phyloP scores from a whole-genome alignment of 441 rosid genomes.

The Lepidium campestre region DNA sequence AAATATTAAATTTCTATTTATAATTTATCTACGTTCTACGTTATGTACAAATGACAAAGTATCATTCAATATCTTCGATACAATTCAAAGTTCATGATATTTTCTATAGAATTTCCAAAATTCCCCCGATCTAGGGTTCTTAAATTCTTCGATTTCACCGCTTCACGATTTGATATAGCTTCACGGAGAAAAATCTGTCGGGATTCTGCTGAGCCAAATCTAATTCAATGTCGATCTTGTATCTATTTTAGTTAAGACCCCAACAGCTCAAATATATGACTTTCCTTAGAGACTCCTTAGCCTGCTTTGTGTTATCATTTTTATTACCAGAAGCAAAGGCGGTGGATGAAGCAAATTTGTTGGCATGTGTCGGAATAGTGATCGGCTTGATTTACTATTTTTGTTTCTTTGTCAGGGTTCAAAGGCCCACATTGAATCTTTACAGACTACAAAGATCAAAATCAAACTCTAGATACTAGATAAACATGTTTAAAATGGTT shows the following conservation, averaged over 20 bases:
- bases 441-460: no score
- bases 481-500: no score
- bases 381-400: no score
- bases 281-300: constrained; percentile 41
- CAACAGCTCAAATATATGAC: constrained; percentile 54
- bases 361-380: no score
- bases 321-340: not conserved
- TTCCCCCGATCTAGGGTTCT: not conserved
- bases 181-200: not conserved
- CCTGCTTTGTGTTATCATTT: not conserved
- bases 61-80: not conserved
- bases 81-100: not conserved
- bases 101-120: no score
- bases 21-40: not conserved
- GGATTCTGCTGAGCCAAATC: not conserved
- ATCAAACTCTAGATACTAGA: no score
- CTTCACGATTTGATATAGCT: not conserved
- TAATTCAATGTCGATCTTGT: not conserved
- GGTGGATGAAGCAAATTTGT: constrained; percentile 20
- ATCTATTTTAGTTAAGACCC: constrained; percentile 29
- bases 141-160: not conserved
- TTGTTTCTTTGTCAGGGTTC: no score
- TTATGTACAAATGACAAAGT: no score
- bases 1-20: no score
- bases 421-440: no score